A percentile compares a stretch with the other conserved stretches of the same genome.
Evolutionary conservation across 148 eudicot species (phyloP).

Genomic region (Beta vulgaris): DNA sequence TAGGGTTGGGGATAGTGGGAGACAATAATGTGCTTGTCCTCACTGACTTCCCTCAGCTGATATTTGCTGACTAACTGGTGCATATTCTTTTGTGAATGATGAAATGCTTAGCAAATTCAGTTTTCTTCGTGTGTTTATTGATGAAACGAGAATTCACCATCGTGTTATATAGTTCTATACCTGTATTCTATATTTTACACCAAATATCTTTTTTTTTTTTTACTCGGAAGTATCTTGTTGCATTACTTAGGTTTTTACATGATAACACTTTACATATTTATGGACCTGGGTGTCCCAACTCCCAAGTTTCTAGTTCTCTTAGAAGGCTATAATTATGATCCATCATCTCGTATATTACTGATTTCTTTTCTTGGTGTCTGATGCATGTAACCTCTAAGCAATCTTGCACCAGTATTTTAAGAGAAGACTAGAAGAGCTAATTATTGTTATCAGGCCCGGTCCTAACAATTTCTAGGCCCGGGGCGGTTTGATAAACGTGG

Average conservation of each 20-base stretch:
- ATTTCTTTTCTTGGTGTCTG: conserved; percentile 13
- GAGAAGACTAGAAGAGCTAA: conserved; percentile 77
- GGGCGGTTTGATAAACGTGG: too few relatives aligned
- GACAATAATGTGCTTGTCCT: neutral
- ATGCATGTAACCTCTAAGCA: conserved; percentile 43
- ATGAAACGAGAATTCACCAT: neutral
- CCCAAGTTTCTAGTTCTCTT: neutral
- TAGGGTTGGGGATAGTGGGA: neutral
- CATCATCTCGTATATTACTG: neutral
- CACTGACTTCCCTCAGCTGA: neutral
- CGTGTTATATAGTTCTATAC: neutral
- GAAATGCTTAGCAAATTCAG: neutral
- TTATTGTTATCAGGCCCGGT: too few relatives aligned
- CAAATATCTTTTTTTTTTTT: too few relatives aligned
- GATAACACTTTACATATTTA: neutral
- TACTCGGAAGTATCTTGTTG: neutral
- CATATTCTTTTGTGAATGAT: conserved; percentile 3
- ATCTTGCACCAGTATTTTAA: conserved; percentile 83
- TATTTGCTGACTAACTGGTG: neutral
- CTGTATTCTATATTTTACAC: too few relatives aligned
- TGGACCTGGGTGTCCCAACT: neutral
- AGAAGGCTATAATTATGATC: neutral
- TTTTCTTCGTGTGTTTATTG: neutral
- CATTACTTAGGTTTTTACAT: neutral
- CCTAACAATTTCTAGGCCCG: too few relatives aligned